These are phyloP conservation scores for Priceomyces haplophilus DNA, from an alignment of 805 yeast genomes.

Conservation along the genomic window DNA sequence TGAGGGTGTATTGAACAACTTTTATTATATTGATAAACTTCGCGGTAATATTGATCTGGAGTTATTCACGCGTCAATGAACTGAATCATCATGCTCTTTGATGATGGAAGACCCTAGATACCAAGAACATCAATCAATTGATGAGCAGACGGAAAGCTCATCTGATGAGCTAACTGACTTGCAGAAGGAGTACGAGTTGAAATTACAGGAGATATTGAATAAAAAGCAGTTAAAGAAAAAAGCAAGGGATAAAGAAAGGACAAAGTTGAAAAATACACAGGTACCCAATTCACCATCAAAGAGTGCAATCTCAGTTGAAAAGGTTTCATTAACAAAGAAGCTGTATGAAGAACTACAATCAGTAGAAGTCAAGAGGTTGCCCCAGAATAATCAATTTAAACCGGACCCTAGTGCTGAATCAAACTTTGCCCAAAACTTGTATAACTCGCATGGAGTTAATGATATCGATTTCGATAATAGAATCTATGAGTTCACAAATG, in stretches of 20 bases:
- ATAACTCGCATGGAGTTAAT: conserved; percentile 10
- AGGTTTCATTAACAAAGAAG: conserved; percentile 3
- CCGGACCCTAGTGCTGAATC: conserved; percentile 8
- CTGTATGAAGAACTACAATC: not conserved
- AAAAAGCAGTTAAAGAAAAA: conserved; percentile 12
- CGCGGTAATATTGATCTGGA: not conserved
- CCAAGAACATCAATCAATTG: conserved; percentile 19
- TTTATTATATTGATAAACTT: not conserved
- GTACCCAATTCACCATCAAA: conserved; percentile 14
- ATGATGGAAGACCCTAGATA: conserved; percentile 35
- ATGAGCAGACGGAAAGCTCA: conserved; percentile 35
- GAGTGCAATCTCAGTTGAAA: not conserved
- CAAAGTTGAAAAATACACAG: conserved; percentile 3
- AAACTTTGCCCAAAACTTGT: conserved; percentile 18
- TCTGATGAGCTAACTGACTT: conserved; percentile 37
- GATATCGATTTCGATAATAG: conserved; percentile 22
- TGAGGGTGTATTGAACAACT: not conserved
- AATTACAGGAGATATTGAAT: conserved; percentile 17
- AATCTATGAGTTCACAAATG: conserved; percentile 21
- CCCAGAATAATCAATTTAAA: not conserved
- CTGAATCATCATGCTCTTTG: not conserved
- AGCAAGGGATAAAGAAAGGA: conserved; percentile 4
- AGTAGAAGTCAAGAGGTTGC: not conserved
- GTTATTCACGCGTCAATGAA: not conserved
- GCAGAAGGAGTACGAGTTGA: conserved; percentile 34